Evolutionary conservation across 1,139 yeast genomes (phyloP).

Genomic region (Kodamaea ohmeri): DNA sequence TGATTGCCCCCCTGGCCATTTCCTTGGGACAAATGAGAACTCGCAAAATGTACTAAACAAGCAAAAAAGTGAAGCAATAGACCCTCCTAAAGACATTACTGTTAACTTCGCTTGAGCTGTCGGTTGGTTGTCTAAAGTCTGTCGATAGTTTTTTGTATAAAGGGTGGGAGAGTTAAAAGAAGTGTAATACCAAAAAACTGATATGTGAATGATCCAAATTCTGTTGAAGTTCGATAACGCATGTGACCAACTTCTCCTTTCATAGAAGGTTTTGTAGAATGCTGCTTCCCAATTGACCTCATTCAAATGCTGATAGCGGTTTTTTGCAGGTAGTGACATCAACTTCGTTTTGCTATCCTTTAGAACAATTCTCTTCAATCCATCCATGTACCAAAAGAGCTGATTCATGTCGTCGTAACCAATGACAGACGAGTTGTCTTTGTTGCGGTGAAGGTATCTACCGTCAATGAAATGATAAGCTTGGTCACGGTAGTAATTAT

Average conservation of each 20-base stretch:
- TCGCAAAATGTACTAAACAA: constrained; percentile 45
- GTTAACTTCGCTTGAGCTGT: constrained; percentile 45
- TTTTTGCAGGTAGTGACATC: constrained; percentile 42
- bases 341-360: constrained; percentile 35
- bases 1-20: constrained; percentile 54
- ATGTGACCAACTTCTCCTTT: constrained; percentile 60
- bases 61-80: constrained; percentile 44
- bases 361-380: constrained; percentile 44
- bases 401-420: constrained; percentile 69
- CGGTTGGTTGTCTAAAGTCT: constrained; percentile 47
- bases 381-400: constrained; percentile 56
- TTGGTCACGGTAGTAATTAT: constrained; percentile 58
- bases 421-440: constrained; percentile 51
- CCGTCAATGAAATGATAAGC: constrained; percentile 41
- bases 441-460: constrained; percentile 40
- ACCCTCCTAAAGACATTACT: constrained; percentile 51
- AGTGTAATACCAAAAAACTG: constrained; percentile 60
- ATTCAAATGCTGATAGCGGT: constrained; percentile 44
- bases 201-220: constrained; percentile 60
- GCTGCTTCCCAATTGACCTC: constrained; percentile 50
- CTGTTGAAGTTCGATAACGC: constrained; percentile 55
- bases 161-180: constrained; percentile 52
- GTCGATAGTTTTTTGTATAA: constrained; percentile 49
- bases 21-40: constrained; percentile 49
- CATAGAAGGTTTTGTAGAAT: constrained; percentile 54